These are phyloP conservation scores for Seiridium unicorne DNA, from an alignment of 2,329 filamentous ascomycete species.

Conservation along the genomic window DNA sequence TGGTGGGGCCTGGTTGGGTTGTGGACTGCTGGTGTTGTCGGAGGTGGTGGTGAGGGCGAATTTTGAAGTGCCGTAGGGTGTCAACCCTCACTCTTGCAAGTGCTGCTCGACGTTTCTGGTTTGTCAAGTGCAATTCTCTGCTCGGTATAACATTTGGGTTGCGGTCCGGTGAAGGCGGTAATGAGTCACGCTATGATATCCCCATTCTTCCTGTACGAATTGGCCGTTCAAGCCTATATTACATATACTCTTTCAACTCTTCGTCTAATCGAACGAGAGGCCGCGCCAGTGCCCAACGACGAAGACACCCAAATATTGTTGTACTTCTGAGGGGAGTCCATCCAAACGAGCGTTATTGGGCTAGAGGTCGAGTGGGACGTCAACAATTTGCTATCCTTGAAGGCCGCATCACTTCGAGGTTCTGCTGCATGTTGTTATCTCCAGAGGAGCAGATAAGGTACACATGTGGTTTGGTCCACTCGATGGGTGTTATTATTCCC, in stretches of 20 bases:
- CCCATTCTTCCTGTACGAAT: constrained; percentile 9
- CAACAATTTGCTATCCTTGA: too few species aligned
- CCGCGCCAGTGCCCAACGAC: too few species aligned
- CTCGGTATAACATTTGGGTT: constrained; percentile 4
- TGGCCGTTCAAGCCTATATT: not conserved
- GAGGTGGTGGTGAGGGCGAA: constrained; percentile 59
- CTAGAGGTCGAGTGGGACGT: too few species aligned
- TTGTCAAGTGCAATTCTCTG: not conserved
- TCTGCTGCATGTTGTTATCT: too few species aligned
- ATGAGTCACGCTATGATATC: constrained; percentile 10
- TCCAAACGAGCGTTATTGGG: too few species aligned
- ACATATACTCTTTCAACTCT: not conserved
- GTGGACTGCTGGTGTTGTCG: constrained; percentile 67
- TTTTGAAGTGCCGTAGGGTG: constrained; percentile 35
- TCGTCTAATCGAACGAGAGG: not conserved
- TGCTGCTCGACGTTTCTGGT: not conserved
- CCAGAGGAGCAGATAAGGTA: too few species aligned
- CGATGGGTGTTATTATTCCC: too few species aligned
- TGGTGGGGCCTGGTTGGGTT: constrained; percentile 76
- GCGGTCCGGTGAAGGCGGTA: not conserved
- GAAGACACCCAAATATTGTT: too few species aligned
- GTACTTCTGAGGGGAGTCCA: too few species aligned
- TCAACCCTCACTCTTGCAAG: not conserved
- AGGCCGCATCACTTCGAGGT: too few species aligned
- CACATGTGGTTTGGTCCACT: too few species aligned